phyloP scores from a whole-genome alignment of 1,284 basidiomycete species.

The Inonotus obliquus region DNA sequence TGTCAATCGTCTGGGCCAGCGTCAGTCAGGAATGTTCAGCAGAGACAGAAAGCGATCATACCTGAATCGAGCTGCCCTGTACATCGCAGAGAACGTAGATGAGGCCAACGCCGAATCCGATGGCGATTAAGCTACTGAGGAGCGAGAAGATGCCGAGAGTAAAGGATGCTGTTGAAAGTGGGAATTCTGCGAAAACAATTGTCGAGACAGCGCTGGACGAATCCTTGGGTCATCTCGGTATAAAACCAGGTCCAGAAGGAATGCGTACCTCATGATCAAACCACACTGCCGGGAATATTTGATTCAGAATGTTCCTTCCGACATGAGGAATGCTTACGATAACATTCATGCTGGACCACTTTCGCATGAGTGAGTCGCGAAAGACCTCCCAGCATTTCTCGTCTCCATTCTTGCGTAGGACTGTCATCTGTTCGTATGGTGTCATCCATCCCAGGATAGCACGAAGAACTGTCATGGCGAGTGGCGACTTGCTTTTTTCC shows the following conservation, averaged over 20 bases:
- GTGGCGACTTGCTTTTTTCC: background rate
- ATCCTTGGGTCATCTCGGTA: background rate
- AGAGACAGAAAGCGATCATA: background rate
- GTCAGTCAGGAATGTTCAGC: background rate
- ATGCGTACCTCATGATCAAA: slow-evolving; percentile 16
- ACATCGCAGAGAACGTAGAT: slow-evolving; percentile 16
- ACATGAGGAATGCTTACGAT: slow-evolving; percentile 7
- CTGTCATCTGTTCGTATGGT: slow-evolving; percentile 10
- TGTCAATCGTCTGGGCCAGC: slow-evolving; percentile 2
- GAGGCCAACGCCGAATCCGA: slow-evolving; percentile 14
- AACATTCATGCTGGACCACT: slow-evolving; percentile 15
- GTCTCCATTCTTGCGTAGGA: slow-evolving; percentile 5
- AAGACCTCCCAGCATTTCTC: slow-evolving; percentile 11
- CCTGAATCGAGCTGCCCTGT: background rate
- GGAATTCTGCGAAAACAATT: slow-evolving; percentile 11
- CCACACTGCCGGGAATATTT: background rate
- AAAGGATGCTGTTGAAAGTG: slow-evolving; percentile 9
- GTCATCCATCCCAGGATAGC: slow-evolving; percentile 14
- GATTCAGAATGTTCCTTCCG: background rate
- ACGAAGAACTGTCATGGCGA: background rate
- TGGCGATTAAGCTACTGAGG: slow-evolving; percentile 13
- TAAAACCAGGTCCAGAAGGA: background rate
- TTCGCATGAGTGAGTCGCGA: slow-evolving; percentile 9
- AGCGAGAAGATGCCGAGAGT: slow-evolving; percentile 14
- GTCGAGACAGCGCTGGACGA: slow-evolving; percentile 9